Evolutionary conservation across 768 basidiomycete species (phyloP), one percentile per base, ranked within the genome.

Genomic region (Gloeostereum incarnatum): DNA sequence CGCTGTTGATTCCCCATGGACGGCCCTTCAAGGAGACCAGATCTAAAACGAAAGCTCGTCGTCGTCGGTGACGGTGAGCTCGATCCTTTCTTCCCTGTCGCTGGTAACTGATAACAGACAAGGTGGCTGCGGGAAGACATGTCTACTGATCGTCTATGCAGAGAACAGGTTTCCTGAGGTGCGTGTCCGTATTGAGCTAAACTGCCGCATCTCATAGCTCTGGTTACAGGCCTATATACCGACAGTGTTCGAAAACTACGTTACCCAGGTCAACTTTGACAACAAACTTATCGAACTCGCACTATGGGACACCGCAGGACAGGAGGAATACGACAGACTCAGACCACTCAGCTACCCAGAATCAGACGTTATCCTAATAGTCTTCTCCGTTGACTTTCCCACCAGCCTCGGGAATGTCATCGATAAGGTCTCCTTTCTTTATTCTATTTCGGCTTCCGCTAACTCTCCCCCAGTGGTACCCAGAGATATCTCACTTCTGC

Each of bases 231-330:
- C 87, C 22, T 92, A 93, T 58, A 81, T 91, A 49, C 91, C 90
- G 21, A 92, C 90, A 16, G 90, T 93, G 7, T 93, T 93, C 56
- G 90, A 93, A 60, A 92, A 90, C 70, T 92, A 91, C 52, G 86
- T 90, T 39, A 89, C 86, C 9, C 79, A 85, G 46, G 83, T 92
- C 25, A 67, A 77, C 35, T 89, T 83, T 50, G 90, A 93, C 18
- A 81, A 83, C 40, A 92, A 91, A 61, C 66, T 86, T 14, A 79
- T 99, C 44, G 90, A 96, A 53, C 74, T 99, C 30, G 94, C 96
- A n/a, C 69, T 99, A 13, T 99, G 94, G 91, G 92, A 97, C 61
- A 97, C 92, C 1, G 92, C 92, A 1, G 92, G 92, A 19, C 92
- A 96, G 58, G 92, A 97, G 61, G 92, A 97, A 63, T 97, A 96